Base-by-base conservation (phyloP, 2,329 filamentous ascomycete genomes). In the Cadophora malorum region DNA sequence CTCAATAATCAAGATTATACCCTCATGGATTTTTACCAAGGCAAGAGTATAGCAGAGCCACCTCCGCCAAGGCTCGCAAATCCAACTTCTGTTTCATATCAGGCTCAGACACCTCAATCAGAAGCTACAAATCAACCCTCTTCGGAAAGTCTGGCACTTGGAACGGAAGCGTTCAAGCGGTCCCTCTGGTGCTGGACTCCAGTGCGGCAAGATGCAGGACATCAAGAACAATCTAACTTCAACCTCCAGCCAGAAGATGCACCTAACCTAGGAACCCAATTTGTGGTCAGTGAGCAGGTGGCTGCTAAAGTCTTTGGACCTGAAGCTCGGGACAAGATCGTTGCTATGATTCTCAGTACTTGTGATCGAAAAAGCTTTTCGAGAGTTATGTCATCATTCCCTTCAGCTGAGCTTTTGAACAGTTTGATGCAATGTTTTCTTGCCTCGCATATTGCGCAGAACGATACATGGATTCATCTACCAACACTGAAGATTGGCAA, bases 131-230 rank as follows among this genome's bases (percentile, higher is more conserved):
- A 45, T 45, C 41, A 45, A 45, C 41, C 41, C 12, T 16, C 10
- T 16, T 16, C 41, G 2, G 41, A 45, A 6, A 45, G 41, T 19
- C 14, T 45, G 16, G 41, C 41, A 2, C 41, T 45, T 3, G 41
- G 41, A 19, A 45, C 41, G 41, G 41, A 45, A 19, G 41, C 41
- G 1, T 45, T 45, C 41, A 45, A 45, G 41, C 41, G 41, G 3
- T 45, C 41, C 10, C 41, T 45, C 19, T 56, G 52, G 52, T 56
- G 52, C 31, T 56, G 52, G 52, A 56, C 52, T 56, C 52, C 52
- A 19, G 25, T 56, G 12, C 25, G 31, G 52, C 52, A 56, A 56
- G 52, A 56, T 56, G 52, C 25, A 8, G 52, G 52, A 35, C 52
- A 56, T 56, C 25, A 33, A 33, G 52, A 56, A 35, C 52, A 56